Base-by-base conservation (phyloP, 2,329 filamentous ascomycete genomes). In the Monilinia polystroma region DNA sequence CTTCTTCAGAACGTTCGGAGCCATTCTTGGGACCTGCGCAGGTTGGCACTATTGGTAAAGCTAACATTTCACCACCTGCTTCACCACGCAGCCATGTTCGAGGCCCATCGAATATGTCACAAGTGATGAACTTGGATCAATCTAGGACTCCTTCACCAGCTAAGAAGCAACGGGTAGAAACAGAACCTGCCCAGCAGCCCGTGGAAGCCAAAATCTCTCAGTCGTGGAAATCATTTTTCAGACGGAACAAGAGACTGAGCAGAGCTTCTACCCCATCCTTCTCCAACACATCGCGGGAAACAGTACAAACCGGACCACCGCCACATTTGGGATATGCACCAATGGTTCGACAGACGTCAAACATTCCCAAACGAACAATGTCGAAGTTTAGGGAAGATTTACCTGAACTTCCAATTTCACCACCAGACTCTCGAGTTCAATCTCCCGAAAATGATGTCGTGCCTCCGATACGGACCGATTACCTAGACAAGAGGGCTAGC, bases 381-480 rank as follows among this genome's bases (percentile, higher is more conserved):
- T 97, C 93, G 49, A 93, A 92, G 66, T 98, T 98, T 80, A 86
- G 91, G 59, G 94, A 98, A 79, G 93, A 97, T 74, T 83, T 97
- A 16, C 93, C 93, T 4, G 94, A 97, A 75, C 84, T 92, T 63
- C 90, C 92, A 2, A 78, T 93, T 16, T 95, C 93, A n/a, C 92
- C 92, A 12, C 91, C 93, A 11, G 90, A 92, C 69, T 96, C 93
- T 0, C 85, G 90, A 35, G 81, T 93, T 35, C 90, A 92, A 69
- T 93, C 92, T 0, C 91, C 91, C 0, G 91, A 93, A 72, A 84
- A 82, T 14, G 85, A 87, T 18, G 51, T 66, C 23, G 68, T 74
- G 5, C 78, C 77, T 63, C 77, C 78, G 1, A 79, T 81, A 35
- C 65, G 71, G 63, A 66, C 55, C 10, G 70, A 71, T 51, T 72